Percentiles rank a stretch among this genome's conserved stretches.
These are phyloP conservation scores for Candida chauliodis DNA, from an alignment of 805 yeast genomes.

Conservation along the genomic window DNA sequence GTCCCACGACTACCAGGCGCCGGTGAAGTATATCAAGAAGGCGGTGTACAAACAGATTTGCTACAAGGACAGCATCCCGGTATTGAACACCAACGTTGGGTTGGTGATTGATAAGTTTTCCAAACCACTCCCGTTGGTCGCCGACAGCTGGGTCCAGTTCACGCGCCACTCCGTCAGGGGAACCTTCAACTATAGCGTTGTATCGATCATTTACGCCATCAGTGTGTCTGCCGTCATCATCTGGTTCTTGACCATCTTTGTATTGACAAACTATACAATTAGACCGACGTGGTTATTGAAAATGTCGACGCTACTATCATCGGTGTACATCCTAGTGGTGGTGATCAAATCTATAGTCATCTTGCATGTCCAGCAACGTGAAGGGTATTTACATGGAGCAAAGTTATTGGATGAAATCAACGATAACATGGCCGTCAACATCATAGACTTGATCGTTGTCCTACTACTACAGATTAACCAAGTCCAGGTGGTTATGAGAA, in stretches of 20 bases:
- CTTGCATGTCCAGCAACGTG: slow-evolving; percentile 45
- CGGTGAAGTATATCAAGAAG: slow-evolving; percentile 19
- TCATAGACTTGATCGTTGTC: slow-evolving; percentile 56
- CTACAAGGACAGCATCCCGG: slow-evolving; percentile 29
- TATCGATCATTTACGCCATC: slow-evolving; percentile 58
- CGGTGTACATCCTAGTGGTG: slow-evolving; percentile 51
- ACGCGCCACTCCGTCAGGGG: slow-evolving; percentile 33
- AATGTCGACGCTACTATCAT: slow-evolving; percentile 48
- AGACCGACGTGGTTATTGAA: slow-evolving; percentile 54
- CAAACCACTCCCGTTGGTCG: slow-evolving; percentile 40
- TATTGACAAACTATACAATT: slow-evolving; percentile 61
- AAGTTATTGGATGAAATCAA: slow-evolving; percentile 44
- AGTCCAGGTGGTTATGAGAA: slow-evolving; percentile 65
- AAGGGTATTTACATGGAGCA: slow-evolving; percentile 42
- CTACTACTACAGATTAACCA: slow-evolving; percentile 61
- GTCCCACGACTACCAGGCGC: slow-evolving; percentile 14
- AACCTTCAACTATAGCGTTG: slow-evolving; percentile 52
- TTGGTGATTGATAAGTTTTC: slow-evolving; percentile 23
- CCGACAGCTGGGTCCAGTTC: slow-evolving; percentile 47
- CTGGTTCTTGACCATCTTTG: slow-evolving; percentile 58
- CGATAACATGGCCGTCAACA: slow-evolving; percentile 42
- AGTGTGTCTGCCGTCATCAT: slow-evolving; percentile 65
- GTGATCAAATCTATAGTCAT: slow-evolving; percentile 45
- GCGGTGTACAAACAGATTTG: slow-evolving; percentile 31
- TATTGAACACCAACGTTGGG: slow-evolving; percentile 37